Evolutionary conservation across 306 rosid species (phyloP).

Genomic region (Prunus salicina): DNA sequence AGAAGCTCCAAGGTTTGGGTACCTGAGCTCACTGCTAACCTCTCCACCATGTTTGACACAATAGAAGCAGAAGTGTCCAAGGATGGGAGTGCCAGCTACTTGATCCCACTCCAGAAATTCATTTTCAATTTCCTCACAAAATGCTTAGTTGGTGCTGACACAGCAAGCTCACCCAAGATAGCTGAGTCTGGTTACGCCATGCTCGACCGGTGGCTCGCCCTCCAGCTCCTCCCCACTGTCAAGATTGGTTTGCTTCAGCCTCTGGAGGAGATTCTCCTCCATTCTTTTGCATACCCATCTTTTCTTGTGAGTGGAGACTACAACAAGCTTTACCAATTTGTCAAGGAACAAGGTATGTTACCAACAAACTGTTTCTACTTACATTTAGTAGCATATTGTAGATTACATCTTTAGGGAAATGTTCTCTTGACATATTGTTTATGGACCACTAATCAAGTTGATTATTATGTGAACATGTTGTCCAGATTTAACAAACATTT

Average conservation of each 20-base stretch:
- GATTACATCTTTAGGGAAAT: not conserved
- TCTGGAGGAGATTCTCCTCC: slow-evolving; percentile 78
- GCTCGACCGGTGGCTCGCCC: slow-evolving; percentile 74
- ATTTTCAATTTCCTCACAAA: slow-evolving; percentile 63
- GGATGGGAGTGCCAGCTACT: slow-evolving; percentile 29
- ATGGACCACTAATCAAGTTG: not conserved
- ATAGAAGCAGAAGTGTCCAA: slow-evolving; percentile 50
- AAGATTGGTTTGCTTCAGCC: slow-evolving; percentile 68
- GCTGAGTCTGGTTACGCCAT: slow-evolving; percentile 52
- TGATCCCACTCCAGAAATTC: slow-evolving; percentile 49
- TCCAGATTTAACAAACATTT: not conserved
- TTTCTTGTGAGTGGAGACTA: slow-evolving; percentile 68
- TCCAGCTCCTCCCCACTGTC: slow-evolving; percentile 73
- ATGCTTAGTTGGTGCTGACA: slow-evolving; percentile 59
- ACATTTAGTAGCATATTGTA: not conserved
- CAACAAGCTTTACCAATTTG: slow-evolving; percentile 49
- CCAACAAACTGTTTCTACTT: too few species aligned
- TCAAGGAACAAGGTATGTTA: slow-evolving; percentile 53
- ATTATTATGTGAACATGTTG: not conserved
- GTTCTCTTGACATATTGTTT: not conserved
- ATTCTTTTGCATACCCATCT: slow-evolving; percentile 73
- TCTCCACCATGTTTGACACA: slow-evolving; percentile 52
- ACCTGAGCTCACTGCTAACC: slow-evolving; percentile 40
- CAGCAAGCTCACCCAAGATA: slow-evolving; percentile 48
- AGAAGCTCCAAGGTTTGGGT: slow-evolving; percentile 74